phyloP scores from a whole-genome alignment of 1,284 basidiomycete genomes.

The Inonotus obliquus region DNA sequence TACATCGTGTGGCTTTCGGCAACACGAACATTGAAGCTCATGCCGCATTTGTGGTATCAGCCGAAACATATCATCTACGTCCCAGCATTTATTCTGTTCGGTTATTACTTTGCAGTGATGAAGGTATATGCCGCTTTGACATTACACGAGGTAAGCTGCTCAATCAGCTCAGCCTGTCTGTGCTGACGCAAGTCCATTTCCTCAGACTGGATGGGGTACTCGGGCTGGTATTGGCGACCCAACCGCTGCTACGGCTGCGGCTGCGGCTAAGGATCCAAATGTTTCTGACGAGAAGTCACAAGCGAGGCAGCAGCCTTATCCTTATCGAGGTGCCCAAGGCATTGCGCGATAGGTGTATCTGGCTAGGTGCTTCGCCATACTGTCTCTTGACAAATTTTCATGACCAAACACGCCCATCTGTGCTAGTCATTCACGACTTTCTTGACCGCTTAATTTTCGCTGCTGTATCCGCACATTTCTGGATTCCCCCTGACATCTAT shows the following conservation, averaged over 20 bases:
- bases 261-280: slow-evolving; percentile 30
- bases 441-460: neutral
- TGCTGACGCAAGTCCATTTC: slow-evolving; percentile 3
- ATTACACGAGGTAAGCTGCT: slow-evolving; percentile 59
- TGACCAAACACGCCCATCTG: neutral
- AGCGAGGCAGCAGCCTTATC: slow-evolving; percentile 1
- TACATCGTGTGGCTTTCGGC: slow-evolving; percentile 79
- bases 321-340: neutral
- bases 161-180: slow-evolving; percentile 4
- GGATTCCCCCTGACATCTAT: neutral
- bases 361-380: neutral
- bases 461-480: neutral
- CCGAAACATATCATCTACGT: slow-evolving; percentile 86
- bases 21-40: slow-evolving; percentile 81
- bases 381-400: neutral
- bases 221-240: slow-evolving; percentile 85
- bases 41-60: slow-evolving; percentile 83
- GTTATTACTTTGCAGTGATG: slow-evolving; percentile 87
- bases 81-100: slow-evolving; percentile 87
- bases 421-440: neutral
- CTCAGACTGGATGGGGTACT: slow-evolving; percentile 85
- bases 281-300: slow-evolving; percentile 28
- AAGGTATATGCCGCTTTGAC: slow-evolving; percentile 82
- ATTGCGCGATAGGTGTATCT: neutral
- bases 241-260: slow-evolving; percentile 63